These are phyloP conservation scores for Amaranthus cruentus DNA, from an alignment of 148 eudicot genomes.

Conservation along the genomic window DNA sequence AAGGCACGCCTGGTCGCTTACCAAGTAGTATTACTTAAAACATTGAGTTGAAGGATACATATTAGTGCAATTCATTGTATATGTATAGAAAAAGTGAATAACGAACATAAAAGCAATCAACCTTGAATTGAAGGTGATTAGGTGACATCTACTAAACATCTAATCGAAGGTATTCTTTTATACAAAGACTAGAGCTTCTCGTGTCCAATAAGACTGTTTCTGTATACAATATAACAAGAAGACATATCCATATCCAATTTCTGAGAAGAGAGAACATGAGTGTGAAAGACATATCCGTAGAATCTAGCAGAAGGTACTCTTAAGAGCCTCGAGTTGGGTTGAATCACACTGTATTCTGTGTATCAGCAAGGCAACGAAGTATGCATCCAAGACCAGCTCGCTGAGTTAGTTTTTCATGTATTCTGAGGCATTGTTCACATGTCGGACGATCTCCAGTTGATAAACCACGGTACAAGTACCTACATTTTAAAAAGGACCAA, in stretches of 20 bases:
- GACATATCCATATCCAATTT: background rate
- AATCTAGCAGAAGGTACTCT: background rate
- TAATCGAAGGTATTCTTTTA: background rate
- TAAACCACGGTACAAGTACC: slow-evolving; percentile 90
- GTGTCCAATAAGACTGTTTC: background rate
- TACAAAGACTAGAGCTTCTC: background rate
- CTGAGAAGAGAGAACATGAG: background rate
- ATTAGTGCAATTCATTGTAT: too few species aligned
- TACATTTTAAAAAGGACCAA: slow-evolving; percentile 14
- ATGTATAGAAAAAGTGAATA: too few species aligned
- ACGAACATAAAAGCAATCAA: too few species aligned
- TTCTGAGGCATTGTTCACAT: slow-evolving; percentile 87
- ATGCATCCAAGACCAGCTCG: slow-evolving; percentile 96
- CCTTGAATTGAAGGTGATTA: too few species aligned
- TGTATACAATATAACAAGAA: slow-evolving; percentile 1
- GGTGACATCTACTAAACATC: too few species aligned
- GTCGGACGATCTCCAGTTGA: slow-evolving; percentile 96
- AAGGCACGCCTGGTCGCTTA: too few species aligned
- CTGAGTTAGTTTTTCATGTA: slow-evolving; percentile 87
- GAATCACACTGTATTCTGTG: slow-evolving; percentile 62
- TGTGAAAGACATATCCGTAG: background rate
- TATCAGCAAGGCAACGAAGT: slow-evolving; percentile 80
- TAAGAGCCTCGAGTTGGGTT: background rate
- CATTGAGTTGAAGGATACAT: too few species aligned
- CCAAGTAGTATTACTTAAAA: too few species aligned